phyloP scores from a whole-genome alignment of 2,329 filamentous ascomycete species.

The Aspergillus awamori region DNA sequence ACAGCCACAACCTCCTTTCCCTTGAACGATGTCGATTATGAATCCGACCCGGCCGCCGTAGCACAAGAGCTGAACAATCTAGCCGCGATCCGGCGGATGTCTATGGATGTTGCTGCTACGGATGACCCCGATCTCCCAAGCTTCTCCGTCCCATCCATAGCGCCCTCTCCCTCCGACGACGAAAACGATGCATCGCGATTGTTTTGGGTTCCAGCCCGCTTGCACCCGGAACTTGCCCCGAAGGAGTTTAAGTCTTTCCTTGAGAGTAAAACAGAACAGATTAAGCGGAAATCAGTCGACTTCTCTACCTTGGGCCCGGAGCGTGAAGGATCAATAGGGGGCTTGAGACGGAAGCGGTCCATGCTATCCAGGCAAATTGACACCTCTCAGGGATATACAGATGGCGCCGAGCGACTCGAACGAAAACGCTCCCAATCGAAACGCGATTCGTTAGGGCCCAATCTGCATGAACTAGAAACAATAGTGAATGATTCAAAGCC shows the following conservation, averaged over 20 bases:
- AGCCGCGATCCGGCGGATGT: constrained; percentile 86
- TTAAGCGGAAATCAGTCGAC: constrained; percentile 79
- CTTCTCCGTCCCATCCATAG: constrained; percentile 45
- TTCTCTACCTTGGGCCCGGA: constrained; percentile 60
- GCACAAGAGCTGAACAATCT: constrained; percentile 91
- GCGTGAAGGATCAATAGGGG: constrained; percentile 57
- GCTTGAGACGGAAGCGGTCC: constrained; percentile 84
- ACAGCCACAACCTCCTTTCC: constrained; percentile 66
- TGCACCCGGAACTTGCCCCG: constrained; percentile 92
- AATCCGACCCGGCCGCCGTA: constrained; percentile 84
- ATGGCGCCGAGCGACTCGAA: constrained; percentile 80
- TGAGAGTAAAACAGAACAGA: constrained; percentile 87
- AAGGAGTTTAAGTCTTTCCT: constrained; percentile 97
- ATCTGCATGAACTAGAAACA: constrained; percentile 71
- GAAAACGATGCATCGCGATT: constrained; percentile 86
- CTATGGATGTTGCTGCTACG: constrained; percentile 79
- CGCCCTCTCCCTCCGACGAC: constrained; percentile 56
- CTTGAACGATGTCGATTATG: constrained; percentile 83
- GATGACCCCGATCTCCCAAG: constrained; percentile 60
- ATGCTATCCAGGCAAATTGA: constrained; percentile 94
- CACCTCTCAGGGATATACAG: constrained; percentile 71
- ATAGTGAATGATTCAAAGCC: constrained; percentile 78
- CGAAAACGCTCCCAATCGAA: constrained; percentile 67
- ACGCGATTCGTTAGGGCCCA: constrained; percentile 62
- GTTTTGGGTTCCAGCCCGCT: constrained; percentile 92